A percentile compares a stretch with the other conserved stretches of the same genome.
phyloP scores from a whole-genome alignment of 2,329 filamentous ascomycete genomes.

The Simplicillium aogashimaense region DNA sequence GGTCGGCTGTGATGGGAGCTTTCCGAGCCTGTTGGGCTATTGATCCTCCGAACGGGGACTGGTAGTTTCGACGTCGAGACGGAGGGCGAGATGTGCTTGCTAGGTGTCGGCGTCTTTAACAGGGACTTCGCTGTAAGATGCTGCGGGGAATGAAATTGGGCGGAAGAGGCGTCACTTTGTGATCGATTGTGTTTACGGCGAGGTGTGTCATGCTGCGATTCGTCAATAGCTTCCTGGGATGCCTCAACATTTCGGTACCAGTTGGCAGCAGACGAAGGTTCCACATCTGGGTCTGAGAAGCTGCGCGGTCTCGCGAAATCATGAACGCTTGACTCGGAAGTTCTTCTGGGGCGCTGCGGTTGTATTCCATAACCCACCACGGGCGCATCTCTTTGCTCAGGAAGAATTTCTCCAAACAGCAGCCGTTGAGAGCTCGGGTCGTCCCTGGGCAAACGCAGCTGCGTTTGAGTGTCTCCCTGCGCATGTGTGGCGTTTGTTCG shows the following conservation, averaged over 20 bases:
- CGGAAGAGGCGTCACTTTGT: constrained; percentile 48
- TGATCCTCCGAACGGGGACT: constrained; percentile 33
- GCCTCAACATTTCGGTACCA: constrained; percentile 42
- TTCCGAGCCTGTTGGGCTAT: constrained; percentile 32
- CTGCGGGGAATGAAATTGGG: constrained; percentile 14
- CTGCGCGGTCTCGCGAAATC: constrained; percentile 42
- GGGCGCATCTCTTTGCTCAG: constrained; percentile 42
- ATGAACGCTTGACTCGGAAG: constrained; percentile 61
- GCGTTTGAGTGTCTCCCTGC: too few species aligned
- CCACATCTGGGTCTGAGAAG: constrained; percentile 43
- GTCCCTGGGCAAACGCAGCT: not conserved
- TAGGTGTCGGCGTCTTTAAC: constrained; percentile 13
- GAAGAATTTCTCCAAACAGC: constrained; percentile 66
- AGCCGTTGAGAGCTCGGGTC: constrained; percentile 21
- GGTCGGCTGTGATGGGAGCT: constrained; percentile 44
- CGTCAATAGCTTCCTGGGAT: constrained; percentile 11
- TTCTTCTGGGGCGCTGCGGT: constrained; percentile 42
- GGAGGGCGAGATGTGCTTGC: constrained; percentile 18
- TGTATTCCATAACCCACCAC: constrained; percentile 53
- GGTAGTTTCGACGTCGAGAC: constrained; percentile 31
- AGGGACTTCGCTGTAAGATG: too few species aligned
- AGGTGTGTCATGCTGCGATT: constrained; percentile 11
- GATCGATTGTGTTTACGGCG: constrained; percentile 35
- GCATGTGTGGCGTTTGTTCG: too few species aligned
- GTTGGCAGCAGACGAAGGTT: constrained; percentile 55